phyloP scores from a whole-genome alignment of 83 land plant species.

The Thuja plicata region DNA sequence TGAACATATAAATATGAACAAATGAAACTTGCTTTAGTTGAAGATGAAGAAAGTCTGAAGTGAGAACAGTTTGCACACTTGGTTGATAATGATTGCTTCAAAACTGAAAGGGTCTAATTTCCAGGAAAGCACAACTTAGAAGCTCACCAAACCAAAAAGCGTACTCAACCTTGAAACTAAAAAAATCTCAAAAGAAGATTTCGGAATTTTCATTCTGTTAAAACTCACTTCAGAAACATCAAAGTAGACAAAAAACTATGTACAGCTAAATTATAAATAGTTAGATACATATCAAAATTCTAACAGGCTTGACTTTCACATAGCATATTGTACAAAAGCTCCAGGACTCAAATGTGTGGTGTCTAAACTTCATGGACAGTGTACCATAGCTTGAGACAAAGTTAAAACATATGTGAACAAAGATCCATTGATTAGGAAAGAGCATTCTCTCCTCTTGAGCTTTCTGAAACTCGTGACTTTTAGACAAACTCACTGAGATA shows the following conservation, averaged over 20 bases:
- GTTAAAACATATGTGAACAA: not conserved
- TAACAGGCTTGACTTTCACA: too few relatives aligned
- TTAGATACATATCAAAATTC: not conserved
- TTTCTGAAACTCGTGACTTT: not conserved
- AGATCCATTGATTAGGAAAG: not conserved
- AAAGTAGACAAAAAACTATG: not conserved
- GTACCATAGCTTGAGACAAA: not conserved
- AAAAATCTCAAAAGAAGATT: not conserved
- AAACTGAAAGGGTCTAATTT: not conserved
- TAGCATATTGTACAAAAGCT: not conserved
- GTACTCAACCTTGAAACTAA: not conserved
- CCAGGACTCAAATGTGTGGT: not conserved
- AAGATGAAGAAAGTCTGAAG: slow-evolving; percentile 66
- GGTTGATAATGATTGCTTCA: slow-evolving; percentile 23
- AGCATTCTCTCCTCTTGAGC: not conserved
- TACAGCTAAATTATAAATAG: not conserved
- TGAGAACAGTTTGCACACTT: slow-evolving; percentile 70
- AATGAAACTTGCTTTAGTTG: slow-evolving; percentile 43
- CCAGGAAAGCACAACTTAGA: not conserved
- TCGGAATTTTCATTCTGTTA: not conserved
- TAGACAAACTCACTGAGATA: not conserved
- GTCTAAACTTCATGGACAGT: not conserved
- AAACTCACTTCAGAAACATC: not conserved
- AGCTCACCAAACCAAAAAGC: not conserved
- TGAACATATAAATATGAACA: slow-evolving; percentile 70